Percentiles rank a stretch among this genome's conserved stretches.
Conservation (phyloP, 768 basidiomycete genomes). For the Kwoniella botswanensis region DNA sequence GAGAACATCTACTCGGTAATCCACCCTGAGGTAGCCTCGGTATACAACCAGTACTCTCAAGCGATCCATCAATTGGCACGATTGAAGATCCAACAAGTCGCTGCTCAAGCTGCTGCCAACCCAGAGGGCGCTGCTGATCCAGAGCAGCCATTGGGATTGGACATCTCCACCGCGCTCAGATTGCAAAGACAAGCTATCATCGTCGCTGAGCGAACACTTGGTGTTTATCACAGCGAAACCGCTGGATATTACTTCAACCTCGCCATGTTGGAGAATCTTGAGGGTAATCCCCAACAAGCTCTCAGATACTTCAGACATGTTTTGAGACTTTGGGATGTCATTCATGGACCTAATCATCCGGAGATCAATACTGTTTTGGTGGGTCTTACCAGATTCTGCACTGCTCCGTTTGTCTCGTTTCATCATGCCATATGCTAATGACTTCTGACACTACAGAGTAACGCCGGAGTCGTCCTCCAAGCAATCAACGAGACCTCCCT, state of each 20-base stretch:
- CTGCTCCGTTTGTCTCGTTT: neutral
- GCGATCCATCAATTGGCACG: conserved; percentile 59
- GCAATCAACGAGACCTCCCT: conserved; percentile 46
- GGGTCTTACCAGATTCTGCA: conserved; percentile 22
- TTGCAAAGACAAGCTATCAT: conserved; percentile 61
- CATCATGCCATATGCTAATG: neutral
- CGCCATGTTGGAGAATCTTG: conserved; percentile 60
- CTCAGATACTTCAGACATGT: conserved; percentile 59
- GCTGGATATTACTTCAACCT: conserved; percentile 60
- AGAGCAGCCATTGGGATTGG: conserved; percentile 53
- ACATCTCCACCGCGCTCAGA: conserved; percentile 57
- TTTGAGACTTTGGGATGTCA: conserved; percentile 57
- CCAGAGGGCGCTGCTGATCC: conserved; percentile 49
- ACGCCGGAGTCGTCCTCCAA: conserved; percentile 58
- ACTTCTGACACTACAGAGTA: conserved; percentile 38
- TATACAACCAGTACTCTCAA: conserved; percentile 60
- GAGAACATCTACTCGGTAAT: conserved; percentile 61
- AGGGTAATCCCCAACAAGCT: conserved; percentile 56
- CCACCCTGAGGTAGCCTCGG: conserved; percentile 60
- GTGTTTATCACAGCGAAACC: conserved; percentile 59
- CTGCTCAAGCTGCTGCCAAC: conserved; percentile 22
- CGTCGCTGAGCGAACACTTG: conserved; percentile 59
- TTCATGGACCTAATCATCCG: conserved; percentile 60
- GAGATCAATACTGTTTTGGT: conserved; percentile 58
- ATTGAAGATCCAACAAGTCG: conserved; percentile 52